A percentile compares a stretch with the other conserved stretches of the same genome.
Conservation (phyloP, 2,329 filamentous ascomycete species). For the Dichotomopilus funicola region DNA sequence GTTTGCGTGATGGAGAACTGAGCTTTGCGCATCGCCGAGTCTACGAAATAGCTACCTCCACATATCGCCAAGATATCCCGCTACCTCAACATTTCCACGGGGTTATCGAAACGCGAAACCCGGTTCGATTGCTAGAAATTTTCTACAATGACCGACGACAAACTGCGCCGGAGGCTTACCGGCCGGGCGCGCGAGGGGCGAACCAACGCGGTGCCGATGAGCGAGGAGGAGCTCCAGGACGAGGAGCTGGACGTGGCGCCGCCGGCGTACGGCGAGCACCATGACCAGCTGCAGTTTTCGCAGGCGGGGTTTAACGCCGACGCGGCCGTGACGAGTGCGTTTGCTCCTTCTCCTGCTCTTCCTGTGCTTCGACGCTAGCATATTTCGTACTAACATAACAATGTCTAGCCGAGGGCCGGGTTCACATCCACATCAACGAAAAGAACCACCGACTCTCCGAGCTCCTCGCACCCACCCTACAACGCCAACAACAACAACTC, state of each 20-base stretch:
- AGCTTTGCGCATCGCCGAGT: too few species aligned
- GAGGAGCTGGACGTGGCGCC: slow-evolving; percentile 37
- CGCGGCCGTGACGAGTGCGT: slow-evolving; percentile 49
- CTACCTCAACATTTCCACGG: too few species aligned
- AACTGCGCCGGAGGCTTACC: background rate
- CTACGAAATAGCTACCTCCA: too few species aligned
- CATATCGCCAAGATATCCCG: too few species aligned
- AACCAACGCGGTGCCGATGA: slow-evolving; percentile 14
- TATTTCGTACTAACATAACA: background rate
- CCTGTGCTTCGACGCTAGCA: too few species aligned
- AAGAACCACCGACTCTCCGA: slow-evolving; percentile 59
- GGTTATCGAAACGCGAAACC: too few species aligned
- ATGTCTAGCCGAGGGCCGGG: slow-evolving; percentile 59
- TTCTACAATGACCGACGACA: slow-evolving; percentile 2
- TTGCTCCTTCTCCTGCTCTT: too few species aligned
- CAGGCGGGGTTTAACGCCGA: slow-evolving; percentile 58
- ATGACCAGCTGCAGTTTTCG: slow-evolving; percentile 51
- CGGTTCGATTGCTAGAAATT: too few species aligned
- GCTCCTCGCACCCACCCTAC: slow-evolving; percentile 59
- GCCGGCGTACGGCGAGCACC: slow-evolving; percentile 53
- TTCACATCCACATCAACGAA: slow-evolving; percentile 75
- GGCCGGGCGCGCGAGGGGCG: slow-evolving; percentile 1
- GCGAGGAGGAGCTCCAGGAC: slow-evolving; percentile 22
- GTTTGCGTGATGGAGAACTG: too few species aligned
- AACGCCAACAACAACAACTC: slow-evolving; percentile 40